Conservation (phyloP, 108 stramenopile genomes). For the Nannochloropsis gaditana region DNA sequence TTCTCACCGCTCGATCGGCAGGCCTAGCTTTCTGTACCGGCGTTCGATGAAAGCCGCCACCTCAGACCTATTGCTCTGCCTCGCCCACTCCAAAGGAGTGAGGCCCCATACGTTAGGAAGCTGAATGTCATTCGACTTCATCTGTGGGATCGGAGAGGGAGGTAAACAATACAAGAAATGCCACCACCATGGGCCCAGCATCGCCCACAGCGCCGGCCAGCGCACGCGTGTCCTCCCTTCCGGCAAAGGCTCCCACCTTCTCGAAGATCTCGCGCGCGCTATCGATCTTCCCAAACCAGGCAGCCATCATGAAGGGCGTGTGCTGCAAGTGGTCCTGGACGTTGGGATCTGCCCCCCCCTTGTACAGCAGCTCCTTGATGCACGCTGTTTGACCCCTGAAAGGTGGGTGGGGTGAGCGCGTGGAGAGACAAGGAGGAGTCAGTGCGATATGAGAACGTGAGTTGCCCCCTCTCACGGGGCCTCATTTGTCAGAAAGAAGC, state of each 20-base stretch:
- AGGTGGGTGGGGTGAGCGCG: background rate
- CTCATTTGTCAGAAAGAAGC: too few relatives aligned
- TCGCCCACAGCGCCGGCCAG: background rate
- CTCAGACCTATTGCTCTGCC: background rate
- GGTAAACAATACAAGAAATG: background rate
- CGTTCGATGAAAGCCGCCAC: slow-evolving; percentile 9
- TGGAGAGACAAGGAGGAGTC: background rate
- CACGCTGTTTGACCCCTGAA: background rate
- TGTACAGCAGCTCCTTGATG: background rate
- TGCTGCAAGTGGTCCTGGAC: background rate
- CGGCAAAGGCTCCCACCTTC: background rate
- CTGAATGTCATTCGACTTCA: background rate
- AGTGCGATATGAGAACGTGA: too few relatives aligned
- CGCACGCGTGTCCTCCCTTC: background rate
- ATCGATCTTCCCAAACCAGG: background rate
- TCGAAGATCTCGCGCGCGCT: background rate
- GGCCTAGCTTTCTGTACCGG: background rate
- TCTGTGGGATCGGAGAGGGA: background rate
- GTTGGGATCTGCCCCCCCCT: background rate
- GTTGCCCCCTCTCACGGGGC: too few relatives aligned
- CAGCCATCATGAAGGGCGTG: background rate
- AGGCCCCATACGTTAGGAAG: background rate
- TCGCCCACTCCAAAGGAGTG: background rate
- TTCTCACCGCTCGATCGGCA: background rate
- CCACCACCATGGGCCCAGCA: background rate